These are phyloP conservation scores for Phaffia australis DNA, from an alignment of 768 basidiomycete species.

Conservation along the genomic window DNA sequence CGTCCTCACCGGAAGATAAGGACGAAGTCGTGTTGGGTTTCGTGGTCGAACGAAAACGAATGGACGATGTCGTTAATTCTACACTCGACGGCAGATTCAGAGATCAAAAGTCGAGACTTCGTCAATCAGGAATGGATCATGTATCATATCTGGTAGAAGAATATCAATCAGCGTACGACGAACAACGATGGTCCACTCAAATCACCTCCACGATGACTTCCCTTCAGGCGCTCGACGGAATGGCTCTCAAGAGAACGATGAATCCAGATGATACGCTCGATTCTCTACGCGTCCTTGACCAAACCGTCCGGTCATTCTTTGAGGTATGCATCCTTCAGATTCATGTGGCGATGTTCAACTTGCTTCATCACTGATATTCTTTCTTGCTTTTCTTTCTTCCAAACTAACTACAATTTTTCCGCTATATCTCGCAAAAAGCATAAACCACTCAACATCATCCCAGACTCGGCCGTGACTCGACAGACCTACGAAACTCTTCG, in stretches of 20 bases:
- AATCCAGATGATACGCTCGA: too few species aligned
- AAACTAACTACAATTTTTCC: too few species aligned
- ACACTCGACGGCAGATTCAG: slow-evolving; percentile 40
- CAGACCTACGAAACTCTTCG: slow-evolving; percentile 40
- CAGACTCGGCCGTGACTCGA: slow-evolving; percentile 38
- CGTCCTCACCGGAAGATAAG: slow-evolving; percentile 27
- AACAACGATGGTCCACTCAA: too few species aligned
- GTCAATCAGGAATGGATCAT: too few species aligned
- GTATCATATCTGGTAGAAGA: too few species aligned
- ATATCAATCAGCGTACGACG: too few species aligned
- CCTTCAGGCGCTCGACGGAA: too few species aligned
- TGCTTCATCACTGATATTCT: neutral
- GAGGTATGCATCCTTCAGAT: neutral
- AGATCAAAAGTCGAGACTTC: slow-evolving; percentile 35
- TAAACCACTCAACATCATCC: slow-evolving; percentile 39
- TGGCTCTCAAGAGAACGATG: too few species aligned
- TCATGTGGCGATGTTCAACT: neutral
- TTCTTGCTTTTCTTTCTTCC: too few species aligned
- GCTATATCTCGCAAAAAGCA: slow-evolving; percentile 26
- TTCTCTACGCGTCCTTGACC: too few species aligned
- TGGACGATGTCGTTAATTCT: slow-evolving; percentile 40
- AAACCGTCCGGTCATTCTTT: neutral
- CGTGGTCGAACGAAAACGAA: slow-evolving; percentile 41
- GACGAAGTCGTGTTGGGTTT: slow-evolving; percentile 42
- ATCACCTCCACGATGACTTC: too few species aligned